phyloP scores from a whole-genome alignment of 2,329 filamentous ascomycete species.

The Akanthomyces dipterigenus region DNA sequence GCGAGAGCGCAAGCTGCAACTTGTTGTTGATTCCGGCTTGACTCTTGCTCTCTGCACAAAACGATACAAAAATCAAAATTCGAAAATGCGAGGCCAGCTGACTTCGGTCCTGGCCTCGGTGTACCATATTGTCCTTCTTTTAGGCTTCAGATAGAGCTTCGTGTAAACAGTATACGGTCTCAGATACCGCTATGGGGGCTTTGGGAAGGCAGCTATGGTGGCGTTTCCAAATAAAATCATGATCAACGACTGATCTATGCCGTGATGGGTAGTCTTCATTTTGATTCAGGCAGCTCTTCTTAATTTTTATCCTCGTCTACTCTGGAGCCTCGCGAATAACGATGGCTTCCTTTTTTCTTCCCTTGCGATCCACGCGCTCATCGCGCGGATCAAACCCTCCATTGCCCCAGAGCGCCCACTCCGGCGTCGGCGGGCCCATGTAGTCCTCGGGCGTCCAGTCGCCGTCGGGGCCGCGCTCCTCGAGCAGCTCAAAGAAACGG shows the following conservation, averaged over 20 bases:
- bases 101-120: slow-evolving; percentile 21
- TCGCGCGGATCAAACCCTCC: slow-evolving; percentile 92
- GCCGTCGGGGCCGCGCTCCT: slow-evolving; percentile 56
- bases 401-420: slow-evolving; percentile 93
- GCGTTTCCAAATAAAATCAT: slow-evolving; percentile 22
- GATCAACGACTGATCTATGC: slow-evolving; percentile 16
- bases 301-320: neutral
- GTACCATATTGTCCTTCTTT: slow-evolving; percentile 36
- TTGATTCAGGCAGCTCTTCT: neutral
- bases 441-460: slow-evolving; percentile 87
- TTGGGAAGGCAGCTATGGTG: slow-evolving; percentile 26
- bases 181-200: slow-evolving; percentile 23
- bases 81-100: slow-evolving; percentile 5
- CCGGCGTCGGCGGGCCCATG: slow-evolving; percentile 73
- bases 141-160: slow-evolving; percentile 32
- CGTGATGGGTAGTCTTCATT: neutral
- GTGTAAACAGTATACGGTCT: slow-evolving; percentile 35
- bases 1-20: neutral
- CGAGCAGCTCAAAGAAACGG: slow-evolving; percentile 77
- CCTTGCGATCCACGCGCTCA: slow-evolving; percentile 79
- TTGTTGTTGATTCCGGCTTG: neutral
- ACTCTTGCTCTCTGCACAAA: neutral
- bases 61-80: neutral
- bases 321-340: slow-evolving; percentile 26
- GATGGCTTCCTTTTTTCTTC: slow-evolving; percentile 51